Evolutionary conservation across 345 rosid genomes (phyloP).

Genomic region (Camelina neglecta): DNA sequence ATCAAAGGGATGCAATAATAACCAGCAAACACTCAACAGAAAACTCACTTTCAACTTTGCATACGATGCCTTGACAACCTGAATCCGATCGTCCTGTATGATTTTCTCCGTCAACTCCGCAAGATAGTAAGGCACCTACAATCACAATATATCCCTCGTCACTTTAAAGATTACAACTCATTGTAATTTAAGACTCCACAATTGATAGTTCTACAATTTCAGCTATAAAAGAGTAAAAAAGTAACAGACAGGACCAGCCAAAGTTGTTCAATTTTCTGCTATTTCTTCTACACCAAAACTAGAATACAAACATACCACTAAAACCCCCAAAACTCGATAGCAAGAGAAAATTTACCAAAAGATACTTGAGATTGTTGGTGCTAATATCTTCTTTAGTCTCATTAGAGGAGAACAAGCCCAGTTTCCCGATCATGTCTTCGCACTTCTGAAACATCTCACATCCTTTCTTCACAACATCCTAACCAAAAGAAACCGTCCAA

Average conservation of each 20-base stretch:
- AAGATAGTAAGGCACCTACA: constrained; percentile 80
- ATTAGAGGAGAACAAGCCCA: constrained; percentile 84
- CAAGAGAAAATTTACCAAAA: constrained; percentile 58
- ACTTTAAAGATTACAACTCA: background rate
- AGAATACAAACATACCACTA: background rate
- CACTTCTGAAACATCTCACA: constrained; percentile 70
- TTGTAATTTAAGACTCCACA: background rate
- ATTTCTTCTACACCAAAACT: constrained; percentile 21
- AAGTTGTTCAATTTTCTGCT: background rate
- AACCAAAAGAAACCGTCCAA: background rate
- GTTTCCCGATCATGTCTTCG: constrained; percentile 80
- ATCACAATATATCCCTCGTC: background rate
- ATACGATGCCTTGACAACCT: constrained; percentile 59
- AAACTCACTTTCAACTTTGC: constrained; percentile 69
- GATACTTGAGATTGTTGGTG: constrained; percentile 81
- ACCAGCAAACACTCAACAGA: constrained; percentile 1
- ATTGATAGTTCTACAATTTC: background rate
- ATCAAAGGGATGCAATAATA: constrained; percentile 15
- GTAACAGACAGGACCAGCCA: background rate
- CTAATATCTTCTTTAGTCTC: constrained; percentile 91
- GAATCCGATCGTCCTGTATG: constrained; percentile 66
- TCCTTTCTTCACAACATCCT: constrained; percentile 79
- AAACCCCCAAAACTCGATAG: background rate
- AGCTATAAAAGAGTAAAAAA: background rate
- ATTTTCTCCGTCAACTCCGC: constrained; percentile 82